These are phyloP conservation scores for Austroboletus eburneus DNA, from an alignment of 768 basidiomycete genomes.

Conservation along the genomic window DNA sequence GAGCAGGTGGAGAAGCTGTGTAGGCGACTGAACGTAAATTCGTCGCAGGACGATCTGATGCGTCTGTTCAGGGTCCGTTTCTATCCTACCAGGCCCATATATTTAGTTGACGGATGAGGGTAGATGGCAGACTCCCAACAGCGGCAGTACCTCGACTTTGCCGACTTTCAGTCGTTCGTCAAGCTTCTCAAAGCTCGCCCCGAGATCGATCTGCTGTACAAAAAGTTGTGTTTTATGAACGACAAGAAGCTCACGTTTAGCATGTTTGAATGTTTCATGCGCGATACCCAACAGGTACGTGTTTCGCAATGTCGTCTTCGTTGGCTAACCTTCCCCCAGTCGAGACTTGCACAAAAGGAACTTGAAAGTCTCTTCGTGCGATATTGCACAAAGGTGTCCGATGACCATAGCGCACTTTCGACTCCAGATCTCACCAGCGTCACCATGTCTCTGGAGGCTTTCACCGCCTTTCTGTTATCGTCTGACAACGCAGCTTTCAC, in stretches of 20 bases:
- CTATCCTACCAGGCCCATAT: no score
- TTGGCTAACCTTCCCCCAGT: constrained; percentile 27
- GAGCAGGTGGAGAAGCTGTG: constrained; percentile 72
- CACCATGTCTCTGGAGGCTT: constrained; percentile 52
- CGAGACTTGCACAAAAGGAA: constrained; percentile 30
- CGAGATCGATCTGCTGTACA: constrained; percentile 70
- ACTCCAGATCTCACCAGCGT: constrained; percentile 4
- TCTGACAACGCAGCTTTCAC: constrained; percentile 64
- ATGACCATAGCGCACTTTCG: neutral
- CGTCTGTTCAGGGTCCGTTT: constrained; percentile 53
- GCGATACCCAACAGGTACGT: constrained; percentile 46
- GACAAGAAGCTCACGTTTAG: constrained; percentile 35
- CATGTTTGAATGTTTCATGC: constrained; percentile 50
- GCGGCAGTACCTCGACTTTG: constrained; percentile 65
- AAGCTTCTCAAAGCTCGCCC: constrained; percentile 79
- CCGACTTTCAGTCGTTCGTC: constrained; percentile 78
- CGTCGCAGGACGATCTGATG: constrained; percentile 48
- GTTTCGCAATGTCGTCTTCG: neutral
- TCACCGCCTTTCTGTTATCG: constrained; percentile 79
- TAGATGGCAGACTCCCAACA: constrained; percentile 61
- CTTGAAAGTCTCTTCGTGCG: constrained; percentile 35
- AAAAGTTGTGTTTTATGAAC: constrained; percentile 30
- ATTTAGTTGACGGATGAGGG: no score
- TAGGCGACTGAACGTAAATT: constrained; percentile 62
- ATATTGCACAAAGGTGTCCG: constrained; percentile 24